phyloP scores from a whole-genome alignment of 129 eudicot species.

The Rutidosis leptorrhynchoides region DNA sequence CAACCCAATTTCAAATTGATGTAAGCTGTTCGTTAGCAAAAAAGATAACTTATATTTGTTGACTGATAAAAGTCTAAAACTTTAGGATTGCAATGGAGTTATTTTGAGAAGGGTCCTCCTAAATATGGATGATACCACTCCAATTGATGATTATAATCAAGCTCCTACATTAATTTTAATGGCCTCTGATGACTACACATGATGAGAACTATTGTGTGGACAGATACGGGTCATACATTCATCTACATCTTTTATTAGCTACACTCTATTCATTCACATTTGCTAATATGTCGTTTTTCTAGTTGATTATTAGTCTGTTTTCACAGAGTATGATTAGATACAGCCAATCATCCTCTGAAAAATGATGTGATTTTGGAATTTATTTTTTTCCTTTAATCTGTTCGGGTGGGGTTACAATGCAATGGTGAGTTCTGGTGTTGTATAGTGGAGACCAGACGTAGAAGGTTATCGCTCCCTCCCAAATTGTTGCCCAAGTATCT shows the following conservation, averaged over 20 bases:
- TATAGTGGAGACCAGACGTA: no score
- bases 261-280: neutral
- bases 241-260: neutral
- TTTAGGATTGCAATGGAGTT: neutral
- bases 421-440: no score
- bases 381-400: neutral
- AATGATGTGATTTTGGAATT: slow-evolving; percentile 12
- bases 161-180: slow-evolving; percentile 58
- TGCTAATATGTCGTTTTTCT: neutral
- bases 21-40: no score
- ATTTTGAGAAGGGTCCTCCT: slow-evolving; percentile 43
- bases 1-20: no score
- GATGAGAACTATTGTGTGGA: slow-evolving; percentile 61
- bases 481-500: no score
- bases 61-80: neutral
- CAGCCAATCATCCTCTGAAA: neutral
- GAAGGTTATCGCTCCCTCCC: no score
- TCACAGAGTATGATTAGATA: neutral
- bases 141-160: slow-evolving; percentile 10
- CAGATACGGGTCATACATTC: slow-evolving; percentile 74
- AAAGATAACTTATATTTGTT: neutral
- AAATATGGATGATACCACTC: slow-evolving; percentile 40
- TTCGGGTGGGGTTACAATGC: neutral
- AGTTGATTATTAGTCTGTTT: slow-evolving; percentile 6
- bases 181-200: slow-evolving; percentile 89